phyloP scores from a whole-genome alignment of 2,329 filamentous ascomycete genomes.

The Orbilia brochopaga region DNA sequence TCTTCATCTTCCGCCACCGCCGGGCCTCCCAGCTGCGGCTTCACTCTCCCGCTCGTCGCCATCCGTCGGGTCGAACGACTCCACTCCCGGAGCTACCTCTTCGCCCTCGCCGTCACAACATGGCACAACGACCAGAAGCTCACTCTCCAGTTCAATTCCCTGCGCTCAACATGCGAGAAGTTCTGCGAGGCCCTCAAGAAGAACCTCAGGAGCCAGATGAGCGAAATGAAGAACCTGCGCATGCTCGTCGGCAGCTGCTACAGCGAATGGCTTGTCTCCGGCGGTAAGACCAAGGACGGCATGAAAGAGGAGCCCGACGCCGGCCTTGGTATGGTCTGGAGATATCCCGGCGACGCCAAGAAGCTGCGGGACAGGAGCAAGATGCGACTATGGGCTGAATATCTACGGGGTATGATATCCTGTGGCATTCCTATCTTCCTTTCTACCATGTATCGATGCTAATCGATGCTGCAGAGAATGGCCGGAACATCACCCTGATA shows the following conservation, averaged over 20 bases:
- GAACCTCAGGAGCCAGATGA: constrained; percentile 82
- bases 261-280: constrained; percentile 76
- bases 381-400: constrained; percentile 97
- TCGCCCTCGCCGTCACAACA: constrained; percentile 90
- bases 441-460: background rate
- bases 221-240: constrained; percentile 83
- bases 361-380: constrained; percentile 94
- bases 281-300: constrained; percentile 65
- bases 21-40: constrained; percentile 72
- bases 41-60: constrained; percentile 89
- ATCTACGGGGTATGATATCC: constrained; percentile 70
- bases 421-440: background rate
- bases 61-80: constrained; percentile 90
- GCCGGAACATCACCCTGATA: constrained; percentile 86
- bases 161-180: constrained; percentile 84
- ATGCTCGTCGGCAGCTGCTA: constrained; percentile 83
- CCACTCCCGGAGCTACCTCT: constrained; percentile 89
- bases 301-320: constrained; percentile 79
- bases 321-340: constrained; percentile 87
- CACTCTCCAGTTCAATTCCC: constrained; percentile 87
- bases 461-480: constrained; percentile 71
- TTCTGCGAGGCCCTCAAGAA: constrained; percentile 97
- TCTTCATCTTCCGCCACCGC: constrained; percentile 79
- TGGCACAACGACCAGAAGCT: constrained; percentile 93
- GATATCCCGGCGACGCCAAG: constrained; percentile 91